Percentiles rank a stretch among this genome's conserved stretches.
Conservation (phyloP, 2,329 filamentous ascomycete genomes). For the Chaetomium sp. region DNA sequence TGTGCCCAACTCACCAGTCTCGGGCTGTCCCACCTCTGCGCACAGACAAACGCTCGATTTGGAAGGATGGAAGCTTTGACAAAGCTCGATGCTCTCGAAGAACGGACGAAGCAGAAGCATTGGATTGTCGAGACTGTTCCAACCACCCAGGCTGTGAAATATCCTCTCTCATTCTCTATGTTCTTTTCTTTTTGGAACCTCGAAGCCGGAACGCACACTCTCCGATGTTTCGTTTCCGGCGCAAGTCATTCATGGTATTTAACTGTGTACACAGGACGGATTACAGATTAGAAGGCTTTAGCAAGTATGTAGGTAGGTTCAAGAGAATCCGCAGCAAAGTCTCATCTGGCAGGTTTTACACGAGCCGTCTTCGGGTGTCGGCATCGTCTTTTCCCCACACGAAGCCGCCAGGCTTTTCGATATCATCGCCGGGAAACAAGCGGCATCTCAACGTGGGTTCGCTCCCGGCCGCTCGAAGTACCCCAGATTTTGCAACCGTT, state of each 20-base stretch:
- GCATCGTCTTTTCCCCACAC: slow-evolving; percentile 22
- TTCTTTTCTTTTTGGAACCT: not conserved
- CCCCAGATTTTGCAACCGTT: slow-evolving; percentile 14
- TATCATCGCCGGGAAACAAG: not conserved
- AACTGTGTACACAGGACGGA: no score
- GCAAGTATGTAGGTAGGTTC: no score
- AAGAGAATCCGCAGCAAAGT: not conserved
- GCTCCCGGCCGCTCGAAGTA: slow-evolving; percentile 13
- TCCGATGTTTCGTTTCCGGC: not conserved
- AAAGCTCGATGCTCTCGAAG: not conserved
- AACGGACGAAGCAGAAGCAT: not conserved
- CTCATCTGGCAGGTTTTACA: slow-evolving; percentile 1
- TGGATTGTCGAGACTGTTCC: not conserved
- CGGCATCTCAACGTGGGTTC: slow-evolving; percentile 11
- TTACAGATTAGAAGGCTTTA: no score
- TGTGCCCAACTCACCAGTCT: not conserved
- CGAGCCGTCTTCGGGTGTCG: slow-evolving; percentile 33
- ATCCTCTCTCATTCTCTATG: not conserved
- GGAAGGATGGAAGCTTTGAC: not conserved
- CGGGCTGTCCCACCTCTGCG: not conserved
- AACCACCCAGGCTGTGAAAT: not conserved
- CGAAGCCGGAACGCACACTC: not conserved
- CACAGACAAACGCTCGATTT: slow-evolving; percentile 7
- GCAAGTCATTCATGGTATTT: not conserved
- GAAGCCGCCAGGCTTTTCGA: not conserved